A percentile compares a stretch with the other conserved stretches of the same genome.
These are phyloP conservation scores for Arachnopeziza araneosa DNA, from an alignment of 2,329 filamentous ascomycete genomes.

Conservation along the genomic window DNA sequence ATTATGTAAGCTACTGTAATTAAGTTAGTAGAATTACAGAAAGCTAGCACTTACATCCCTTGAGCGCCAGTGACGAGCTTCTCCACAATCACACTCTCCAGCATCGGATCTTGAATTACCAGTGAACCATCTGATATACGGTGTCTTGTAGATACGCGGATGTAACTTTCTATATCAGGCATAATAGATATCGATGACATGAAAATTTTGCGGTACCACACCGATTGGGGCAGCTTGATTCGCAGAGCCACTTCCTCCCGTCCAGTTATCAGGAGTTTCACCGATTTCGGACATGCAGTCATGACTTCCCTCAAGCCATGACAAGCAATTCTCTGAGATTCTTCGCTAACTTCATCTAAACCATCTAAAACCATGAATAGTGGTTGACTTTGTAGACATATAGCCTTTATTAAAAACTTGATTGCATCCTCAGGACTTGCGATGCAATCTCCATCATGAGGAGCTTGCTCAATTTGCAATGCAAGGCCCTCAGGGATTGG, in stretches of 20 bases:
- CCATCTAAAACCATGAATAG: slow-evolving; percentile 9
- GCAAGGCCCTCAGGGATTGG: slow-evolving; percentile 3
- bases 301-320: not conserved
- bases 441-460: slow-evolving; percentile 5
- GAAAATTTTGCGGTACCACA: not conserved
- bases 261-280: slow-evolving; percentile 10
- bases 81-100: slow-evolving; percentile 7
- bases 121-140: slow-evolving; percentile 3
- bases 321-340: slow-evolving; percentile 4
- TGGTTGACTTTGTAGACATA: not conserved
- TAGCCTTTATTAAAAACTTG: not conserved
- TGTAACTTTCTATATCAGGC: slow-evolving; percentile 8
- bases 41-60: slow-evolving; percentile 13
- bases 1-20: not conserved
- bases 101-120: slow-evolving; percentile 2
- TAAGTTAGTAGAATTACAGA: not conserved
- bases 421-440: slow-evolving; percentile 1
- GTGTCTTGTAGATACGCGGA: slow-evolving; percentile 3
- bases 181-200: slow-evolving; percentile 4
- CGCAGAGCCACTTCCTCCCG: slow-evolving; percentile 4
- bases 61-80: slow-evolving; percentile 9
- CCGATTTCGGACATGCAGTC: not conserved
- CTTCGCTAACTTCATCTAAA: slow-evolving; percentile 9
- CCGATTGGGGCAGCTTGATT: not conserved
- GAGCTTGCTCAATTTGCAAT: slow-evolving; percentile 2